A percentile compares a stretch with the other conserved stretches of the same genome.
Conservation (phyloP, 345 rosid genomes). For the Gossypium anomalum region DNA sequence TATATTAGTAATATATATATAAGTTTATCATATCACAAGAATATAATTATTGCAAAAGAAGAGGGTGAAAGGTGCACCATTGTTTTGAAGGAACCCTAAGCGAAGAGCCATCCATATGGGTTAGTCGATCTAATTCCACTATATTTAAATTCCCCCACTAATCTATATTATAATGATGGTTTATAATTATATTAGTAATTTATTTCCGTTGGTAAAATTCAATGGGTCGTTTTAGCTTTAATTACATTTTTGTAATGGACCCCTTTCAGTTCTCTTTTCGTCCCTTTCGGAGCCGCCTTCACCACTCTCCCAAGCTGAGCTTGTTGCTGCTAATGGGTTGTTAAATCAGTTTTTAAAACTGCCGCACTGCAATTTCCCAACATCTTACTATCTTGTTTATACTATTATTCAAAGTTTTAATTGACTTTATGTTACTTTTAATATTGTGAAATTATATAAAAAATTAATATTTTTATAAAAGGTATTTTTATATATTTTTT, state of each 20-base stretch:
- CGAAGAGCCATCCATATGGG: neutral
- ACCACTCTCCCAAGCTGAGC: neutral
- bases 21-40: no score
- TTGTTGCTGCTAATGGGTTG: neutral
- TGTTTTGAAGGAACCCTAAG: neutral
- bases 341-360: neutral
- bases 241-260: neutral
- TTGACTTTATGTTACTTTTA: no score
- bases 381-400: no score
- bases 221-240: neutral
- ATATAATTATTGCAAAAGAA: no score
- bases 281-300: slow-evolving; percentile 6
- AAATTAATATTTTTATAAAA: no score
- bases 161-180: neutral
- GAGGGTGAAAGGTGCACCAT: neutral
- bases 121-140: neutral
- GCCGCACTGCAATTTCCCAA: no score
- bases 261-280: neutral
- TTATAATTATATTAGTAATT: neutral
- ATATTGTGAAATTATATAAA: no score
- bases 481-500: no score
- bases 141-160: neutral
- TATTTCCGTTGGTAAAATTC: neutral
- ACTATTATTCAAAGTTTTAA: no score
- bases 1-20: no score